Conservation (phyloP, 73 alveolate species). For the Paramecium octaurelia region DNA sequence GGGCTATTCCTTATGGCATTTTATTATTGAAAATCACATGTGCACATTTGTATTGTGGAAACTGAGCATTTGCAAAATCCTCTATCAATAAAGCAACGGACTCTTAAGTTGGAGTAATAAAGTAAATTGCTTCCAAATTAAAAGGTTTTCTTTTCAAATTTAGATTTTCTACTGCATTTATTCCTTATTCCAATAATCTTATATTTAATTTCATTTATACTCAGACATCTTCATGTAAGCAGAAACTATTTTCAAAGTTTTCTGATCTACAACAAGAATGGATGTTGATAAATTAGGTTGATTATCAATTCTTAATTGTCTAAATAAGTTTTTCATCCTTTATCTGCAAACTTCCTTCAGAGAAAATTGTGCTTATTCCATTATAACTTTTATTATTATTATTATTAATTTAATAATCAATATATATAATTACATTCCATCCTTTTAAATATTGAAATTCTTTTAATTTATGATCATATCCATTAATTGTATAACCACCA, state of each 20-base stretch:
- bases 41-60: constrained; percentile 10
- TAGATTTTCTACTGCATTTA: constrained; percentile 36
- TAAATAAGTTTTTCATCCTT: not conserved
- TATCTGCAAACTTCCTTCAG: not conserved
- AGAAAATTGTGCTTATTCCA: not conserved
- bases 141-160: constrained; percentile 12
- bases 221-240: constrained; percentile 33
- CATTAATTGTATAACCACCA: no score
- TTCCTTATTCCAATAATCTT: constrained; percentile 44
- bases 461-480: no score
- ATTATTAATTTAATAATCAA: not conserved
- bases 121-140: constrained; percentile 13
- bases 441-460: not conserved
- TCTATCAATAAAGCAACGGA: not conserved
- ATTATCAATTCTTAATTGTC: not conserved
- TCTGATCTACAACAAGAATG: not conserved
- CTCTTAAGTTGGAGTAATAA: constrained; percentile 5
- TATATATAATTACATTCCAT: not conserved
- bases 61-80: not conserved
- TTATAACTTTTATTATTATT: not conserved
- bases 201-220: not conserved
- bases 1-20: not conserved
- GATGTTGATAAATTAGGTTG: not conserved
- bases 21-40: constrained; percentile 21
- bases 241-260: constrained; percentile 2